Base-by-base conservation (phyloP, 116 monocot genomes). In the Thalassia testudinum region DNA sequence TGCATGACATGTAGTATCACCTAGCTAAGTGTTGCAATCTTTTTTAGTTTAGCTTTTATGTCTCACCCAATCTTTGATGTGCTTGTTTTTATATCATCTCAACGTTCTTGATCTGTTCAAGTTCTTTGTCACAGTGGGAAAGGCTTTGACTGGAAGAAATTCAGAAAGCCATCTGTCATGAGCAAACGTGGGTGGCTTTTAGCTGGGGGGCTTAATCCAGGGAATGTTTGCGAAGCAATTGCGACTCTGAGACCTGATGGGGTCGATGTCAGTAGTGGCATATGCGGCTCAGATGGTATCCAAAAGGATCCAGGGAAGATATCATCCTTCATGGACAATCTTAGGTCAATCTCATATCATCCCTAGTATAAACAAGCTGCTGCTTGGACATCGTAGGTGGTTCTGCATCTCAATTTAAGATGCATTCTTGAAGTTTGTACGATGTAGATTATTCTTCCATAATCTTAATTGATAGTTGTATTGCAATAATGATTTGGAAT, bases 251-350 rank as follows among this genome's bases (percentile, higher is more conserved):
- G 58, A 58, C 90, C 90, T 1, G 68, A 90, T 53, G 90, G 90
- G 12, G 81, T 90, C 25, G 90, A 90, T 61, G 81, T 90, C 22
- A 90, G 92, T 60, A 92, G 86, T 55, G 86, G 92, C 7, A 86
- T 92, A 15, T 92, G 67, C 18, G 43, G 38, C 7, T 28, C 47
- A 1, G 59, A 59, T 28, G 67, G 67, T 3, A 29, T 67, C 25
- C 28, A 21, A 15, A 67, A 67, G 43, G 67, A 53, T 48, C 77
- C 80, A 14, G 0, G 15, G 42, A 84, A 29, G 59, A 78, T 91
- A 23, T 64, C 59, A 43, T 70, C 75, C 21, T 84, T 91, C 69
- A 74, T 81, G 66, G 68, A 61, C 54, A 26, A n/a, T n/a, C n/a
- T n/a, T n/a, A n/a, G n/a, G n/a, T n/a, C n/a, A n/a, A n/a, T n/a